Percentiles rank a stretch among this genome's conserved stretches.
These are phyloP conservation scores for Cladosporium velox DNA, from an alignment of 2,329 filamentous ascomycete species.

Conservation along the genomic window DNA sequence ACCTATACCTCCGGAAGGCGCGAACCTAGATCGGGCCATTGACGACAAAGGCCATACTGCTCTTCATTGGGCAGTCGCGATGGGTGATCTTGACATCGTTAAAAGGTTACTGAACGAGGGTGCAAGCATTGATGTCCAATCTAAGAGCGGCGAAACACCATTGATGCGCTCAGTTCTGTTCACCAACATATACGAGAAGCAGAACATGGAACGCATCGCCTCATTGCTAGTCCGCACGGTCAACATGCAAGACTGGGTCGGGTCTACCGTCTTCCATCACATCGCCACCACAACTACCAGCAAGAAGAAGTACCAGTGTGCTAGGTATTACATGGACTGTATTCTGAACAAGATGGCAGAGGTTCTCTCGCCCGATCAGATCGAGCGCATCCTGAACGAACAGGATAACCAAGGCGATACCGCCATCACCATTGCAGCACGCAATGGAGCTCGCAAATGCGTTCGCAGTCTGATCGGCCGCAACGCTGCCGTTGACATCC, in stretches of 20 bases:
- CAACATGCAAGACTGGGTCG: slow-evolving; percentile 73
- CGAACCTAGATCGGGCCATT: slow-evolving; percentile 88
- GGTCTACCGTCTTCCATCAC: slow-evolving; percentile 90
- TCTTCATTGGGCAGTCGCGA: slow-evolving; percentile 94
- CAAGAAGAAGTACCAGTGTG: slow-evolving; percentile 83
- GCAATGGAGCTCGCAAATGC: slow-evolving; percentile 80
- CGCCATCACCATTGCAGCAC: slow-evolving; percentile 81
- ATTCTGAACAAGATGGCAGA: slow-evolving; percentile 85
- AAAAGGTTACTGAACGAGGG: slow-evolving; percentile 81
- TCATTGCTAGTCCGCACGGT: slow-evolving; percentile 82
- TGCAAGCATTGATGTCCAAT: slow-evolving; percentile 69
- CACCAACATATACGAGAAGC: slow-evolving; percentile 94
- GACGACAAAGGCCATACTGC: slow-evolving; percentile 91
- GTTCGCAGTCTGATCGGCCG: slow-evolving; percentile 69
- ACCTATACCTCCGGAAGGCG: slow-evolving; percentile 82
- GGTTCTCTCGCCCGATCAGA: slow-evolving; percentile 70
- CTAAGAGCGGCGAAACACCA: slow-evolving; percentile 72
- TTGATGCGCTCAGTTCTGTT: slow-evolving; percentile 94
- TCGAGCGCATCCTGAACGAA: slow-evolving; percentile 76
- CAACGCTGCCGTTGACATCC: slow-evolving; percentile 79
- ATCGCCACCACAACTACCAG: slow-evolving; percentile 85
- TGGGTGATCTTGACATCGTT: slow-evolving; percentile 93
- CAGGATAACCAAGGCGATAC: slow-evolving; percentile 90
- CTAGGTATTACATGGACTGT: slow-evolving; percentile 89
- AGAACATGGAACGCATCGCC: slow-evolving; percentile 82